Conservation (phyloP, 768 basidiomycete species). For the Naganishia antarctica region DNA sequence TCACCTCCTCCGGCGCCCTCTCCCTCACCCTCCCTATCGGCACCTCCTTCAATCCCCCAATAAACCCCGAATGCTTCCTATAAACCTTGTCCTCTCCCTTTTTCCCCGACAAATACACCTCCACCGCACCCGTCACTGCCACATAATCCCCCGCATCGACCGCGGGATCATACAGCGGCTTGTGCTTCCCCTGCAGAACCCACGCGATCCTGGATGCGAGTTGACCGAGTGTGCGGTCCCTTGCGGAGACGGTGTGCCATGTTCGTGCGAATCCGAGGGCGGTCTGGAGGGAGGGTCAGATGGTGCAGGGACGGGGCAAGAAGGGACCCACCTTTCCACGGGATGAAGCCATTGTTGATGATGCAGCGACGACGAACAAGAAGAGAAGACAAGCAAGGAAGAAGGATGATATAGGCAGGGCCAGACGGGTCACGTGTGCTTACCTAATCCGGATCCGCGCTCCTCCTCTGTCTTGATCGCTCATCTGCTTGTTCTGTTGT, state of each 20-base stretch:
- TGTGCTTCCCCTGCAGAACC: constrained; percentile 98
- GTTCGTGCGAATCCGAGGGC: constrained; percentile 87
- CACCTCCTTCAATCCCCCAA: constrained; percentile 88
- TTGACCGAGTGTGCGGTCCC: constrained; percentile 86
- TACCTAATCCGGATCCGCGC: not conserved
- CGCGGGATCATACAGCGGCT: constrained; percentile 93
- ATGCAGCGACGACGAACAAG: not conserved
- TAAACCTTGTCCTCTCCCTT: constrained; percentile 84
- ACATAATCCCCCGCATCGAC: constrained; percentile 98
- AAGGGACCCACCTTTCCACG: constrained; percentile 35
- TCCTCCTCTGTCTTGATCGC: not conserved
- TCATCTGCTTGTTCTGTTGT: not conserved
- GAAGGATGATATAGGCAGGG: not conserved
- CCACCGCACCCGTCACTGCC: constrained; percentile 80
- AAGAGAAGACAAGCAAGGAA: not conserved
- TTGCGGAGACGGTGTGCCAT: constrained; percentile 92
- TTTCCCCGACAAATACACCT: constrained; percentile 78
- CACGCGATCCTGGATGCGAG: constrained; percentile 89
- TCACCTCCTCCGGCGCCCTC: constrained; percentile 80
- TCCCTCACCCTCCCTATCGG: constrained; percentile 78
- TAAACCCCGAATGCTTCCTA: constrained; percentile 83
- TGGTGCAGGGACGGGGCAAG: not conserved
- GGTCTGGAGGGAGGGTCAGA: constrained; percentile 57
- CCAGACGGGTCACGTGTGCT: not conserved
- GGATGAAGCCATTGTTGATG: constrained; percentile 33